phyloP scores from a whole-genome alignment of 225 moss, liverwort and hornwort species.

The Marchantia polymorpha region DNA sequence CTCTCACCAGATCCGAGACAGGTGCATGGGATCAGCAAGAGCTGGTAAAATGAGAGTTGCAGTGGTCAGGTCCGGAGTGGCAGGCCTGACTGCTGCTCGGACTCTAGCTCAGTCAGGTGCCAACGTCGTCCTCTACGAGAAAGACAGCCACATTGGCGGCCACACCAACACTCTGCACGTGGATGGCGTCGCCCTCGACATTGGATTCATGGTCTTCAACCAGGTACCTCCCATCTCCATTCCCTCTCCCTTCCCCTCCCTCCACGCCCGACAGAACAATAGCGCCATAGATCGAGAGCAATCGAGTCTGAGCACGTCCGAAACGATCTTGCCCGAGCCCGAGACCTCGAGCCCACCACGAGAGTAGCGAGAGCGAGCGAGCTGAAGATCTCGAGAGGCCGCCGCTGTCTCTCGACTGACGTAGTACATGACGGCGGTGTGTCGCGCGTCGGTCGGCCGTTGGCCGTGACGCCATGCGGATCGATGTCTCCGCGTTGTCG shows the following conservation, averaged over 20 bases:
- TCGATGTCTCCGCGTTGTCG: background rate
- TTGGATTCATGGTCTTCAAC: constrained; percentile 78
- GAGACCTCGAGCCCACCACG: too few relatives aligned
- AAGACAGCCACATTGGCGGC: constrained; percentile 59
- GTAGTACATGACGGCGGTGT: background rate
- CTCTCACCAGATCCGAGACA: too few relatives aligned
- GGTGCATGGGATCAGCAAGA: background rate
- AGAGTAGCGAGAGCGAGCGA: too few relatives aligned
- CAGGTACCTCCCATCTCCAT: constrained; percentile 2
- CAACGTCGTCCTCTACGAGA: constrained; percentile 66
- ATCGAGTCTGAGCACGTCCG: too few relatives aligned
- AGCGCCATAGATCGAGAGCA: too few relatives aligned
- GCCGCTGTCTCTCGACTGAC: too few relatives aligned
- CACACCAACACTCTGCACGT: constrained; percentile 67
- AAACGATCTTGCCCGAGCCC: too few relatives aligned
- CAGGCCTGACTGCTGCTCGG: constrained; percentile 70
- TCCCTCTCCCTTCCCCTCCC: too few relatives aligned
- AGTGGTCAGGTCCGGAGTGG: constrained; percentile 73
- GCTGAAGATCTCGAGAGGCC: too few relatives aligned
- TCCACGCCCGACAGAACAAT: background rate
- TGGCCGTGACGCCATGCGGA: background rate
- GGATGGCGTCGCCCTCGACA: constrained; percentile 61
- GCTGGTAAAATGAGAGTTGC: constrained; percentile 65
- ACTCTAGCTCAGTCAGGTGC: constrained; percentile 56
- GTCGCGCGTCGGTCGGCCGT: too few relatives aligned